Evolutionary conservation across 495 filamentous ascomycete genomes (phyloP), one percentile per base, ranked within the genome.

Genomic region (Penicillium malachiteum): DNA sequence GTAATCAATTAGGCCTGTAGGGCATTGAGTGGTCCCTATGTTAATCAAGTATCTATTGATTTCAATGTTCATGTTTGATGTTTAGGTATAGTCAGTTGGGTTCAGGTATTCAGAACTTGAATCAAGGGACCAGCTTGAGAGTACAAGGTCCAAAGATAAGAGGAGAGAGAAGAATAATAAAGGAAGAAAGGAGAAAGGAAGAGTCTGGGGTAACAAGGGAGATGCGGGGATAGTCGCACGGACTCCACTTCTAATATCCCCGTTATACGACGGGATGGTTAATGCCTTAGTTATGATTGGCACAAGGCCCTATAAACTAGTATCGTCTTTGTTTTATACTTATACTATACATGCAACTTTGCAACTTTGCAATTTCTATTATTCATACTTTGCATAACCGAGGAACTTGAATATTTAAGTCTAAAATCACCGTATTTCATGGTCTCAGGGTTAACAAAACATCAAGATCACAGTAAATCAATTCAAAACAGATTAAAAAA

Each of bases 181-280:
- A 42, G n/a, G 17, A 16, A 47, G 33, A 39, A 39, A 45, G 46
- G 34, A 50, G n/a, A 45, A 40, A 43, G 33, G 33, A 35, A 40
- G 38, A 55, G 62, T 59, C 59, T 32, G 55, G 55, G 58, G 66
- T 63, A 68, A 46, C 52, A 52, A 32, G 43, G 18, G 43, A 13
- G 34, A 37, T 10, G 34, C 34, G 64, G 66, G 66, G 66, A 54
- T 16, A 32, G 43, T 37, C 53, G 55, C 58, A 43, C 53, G 38
- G 46, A 45, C 33, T 45, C 48, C 14, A 34, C 21, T 26, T 26
- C 21, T 44, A 12, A 32, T 48, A 18, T 40, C 40, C 51, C 17
- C 13, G 26, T 13, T 41, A 40, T 52, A 59, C 37, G 30, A 32
- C 43, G 26, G 17, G 58, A 50, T 62, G 45, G 41, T 37, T 48